Evolutionary conservation across 177 flowering plant species (phyloP).

Genomic region (Vitis hybrid): DNA sequence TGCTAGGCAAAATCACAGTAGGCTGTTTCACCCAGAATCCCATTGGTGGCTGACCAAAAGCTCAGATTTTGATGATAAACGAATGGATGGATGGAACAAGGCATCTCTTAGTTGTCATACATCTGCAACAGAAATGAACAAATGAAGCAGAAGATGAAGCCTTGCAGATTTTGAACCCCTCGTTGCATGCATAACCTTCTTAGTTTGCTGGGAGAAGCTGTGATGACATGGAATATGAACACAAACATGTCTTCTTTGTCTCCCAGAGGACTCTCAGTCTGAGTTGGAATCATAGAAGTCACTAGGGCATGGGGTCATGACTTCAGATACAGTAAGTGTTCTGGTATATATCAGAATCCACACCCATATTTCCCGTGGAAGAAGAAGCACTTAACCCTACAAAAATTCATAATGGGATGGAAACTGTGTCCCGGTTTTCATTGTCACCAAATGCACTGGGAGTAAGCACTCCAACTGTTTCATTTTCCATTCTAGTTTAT

Average conservation of each 20-base stretch:
- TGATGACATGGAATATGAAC: conserved; percentile 6
- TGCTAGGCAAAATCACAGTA: conserved; percentile 15
- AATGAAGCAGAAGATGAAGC: conserved; percentile 11
- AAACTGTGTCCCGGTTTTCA: too few relatives aligned
- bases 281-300: too few relatives aligned
- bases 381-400: too few relatives aligned
- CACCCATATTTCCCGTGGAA: too few relatives aligned
- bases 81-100: not conserved
- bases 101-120: conserved; percentile 1
- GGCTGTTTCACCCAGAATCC: conserved; percentile 21
- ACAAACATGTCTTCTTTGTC: conserved; percentile 2
- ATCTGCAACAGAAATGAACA: conserved; percentile 24
- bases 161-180: conserved; percentile 11
- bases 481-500: too few relatives aligned
- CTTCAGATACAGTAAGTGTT: conserved; percentile 57
- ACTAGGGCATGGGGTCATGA: conserved; percentile 50
- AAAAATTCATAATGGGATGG: too few relatives aligned
- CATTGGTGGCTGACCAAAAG: not conserved
- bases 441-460: too few relatives aligned
- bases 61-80: not conserved
- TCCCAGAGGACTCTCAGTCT: not conserved
- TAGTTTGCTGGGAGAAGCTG: conserved; percentile 8
- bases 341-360: too few relatives aligned
- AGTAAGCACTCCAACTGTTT: too few relatives aligned
- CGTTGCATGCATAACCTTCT: conserved; percentile 11